Base-by-base conservation (phyloP, 805 yeast species). In the Candida awuae region DNA sequence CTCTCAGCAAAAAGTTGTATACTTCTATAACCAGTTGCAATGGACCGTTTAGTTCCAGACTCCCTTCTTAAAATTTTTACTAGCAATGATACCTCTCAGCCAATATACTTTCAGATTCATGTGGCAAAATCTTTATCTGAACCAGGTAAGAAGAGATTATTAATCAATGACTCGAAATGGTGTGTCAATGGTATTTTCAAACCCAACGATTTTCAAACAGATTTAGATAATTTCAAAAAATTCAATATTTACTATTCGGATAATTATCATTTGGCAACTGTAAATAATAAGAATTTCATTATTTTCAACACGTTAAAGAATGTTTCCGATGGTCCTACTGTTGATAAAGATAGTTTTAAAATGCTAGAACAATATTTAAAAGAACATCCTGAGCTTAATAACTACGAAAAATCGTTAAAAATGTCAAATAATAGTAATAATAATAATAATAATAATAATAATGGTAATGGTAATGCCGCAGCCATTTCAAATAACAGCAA, bases 361-460 rank as follows among this genome's bases (percentile, higher is more conserved):
- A 48, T 43, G 32, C 32, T 80, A 29, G 86, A 80, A 53, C 70
- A 69, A 16, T 80, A 79, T 53, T 73, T 76, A 48, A 67, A 62
- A 28, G 65, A 63, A 13, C 77, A 80, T 56, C 82, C 84, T 4
- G 71, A 70, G 27, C 78, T 75, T 50, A 75, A 70, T 35, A 12
- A 37, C 37, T 35, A 43, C 26, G 47, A 50, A 39, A 37, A 50
- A 42, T 8, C 42, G 40, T 33, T 34, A 23, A 41, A 48, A 37
- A 10, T 12, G n/a, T 9, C 21, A 5, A 17, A 19, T n/a, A 21
- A 26, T 13, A 26, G 12, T 20, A 8, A 32, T 2, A 6, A 21
- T 12, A 10, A 32, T 15, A 27, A 29, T 23, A 29, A 9, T 18
- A 23, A 4, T 22, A 23, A 18, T 29, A 8, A 27, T 13, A 26